Conservation (phyloP, 352 stramenopile genomes). For the Globisporangium camurandrum region DNA sequence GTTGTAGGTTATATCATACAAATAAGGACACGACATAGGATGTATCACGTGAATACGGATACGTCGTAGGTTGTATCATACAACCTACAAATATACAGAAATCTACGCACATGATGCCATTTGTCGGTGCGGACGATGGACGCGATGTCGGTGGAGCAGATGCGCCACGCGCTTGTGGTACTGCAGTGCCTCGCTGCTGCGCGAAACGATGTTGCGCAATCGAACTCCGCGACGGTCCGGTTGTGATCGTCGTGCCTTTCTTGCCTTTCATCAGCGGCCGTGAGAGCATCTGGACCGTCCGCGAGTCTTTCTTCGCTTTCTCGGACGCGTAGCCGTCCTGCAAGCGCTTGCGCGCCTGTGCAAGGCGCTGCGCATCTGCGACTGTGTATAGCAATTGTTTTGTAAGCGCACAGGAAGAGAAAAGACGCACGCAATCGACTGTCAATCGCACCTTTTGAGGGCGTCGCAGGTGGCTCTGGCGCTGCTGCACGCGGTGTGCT, state of each 20-base stretch:
- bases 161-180: slow-evolving; percentile 11
- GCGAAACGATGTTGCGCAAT: slow-evolving; percentile 29
- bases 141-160: background rate
- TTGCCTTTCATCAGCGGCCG: slow-evolving; percentile 43
- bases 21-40: too few species aligned
- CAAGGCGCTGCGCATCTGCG: slow-evolving; percentile 39
- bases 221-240: slow-evolving; percentile 44
- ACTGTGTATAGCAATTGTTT: slow-evolving; percentile 4
- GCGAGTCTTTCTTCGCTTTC: slow-evolving; percentile 57
- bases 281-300: slow-evolving; percentile 67
- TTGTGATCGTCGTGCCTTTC: slow-evolving; percentile 55
- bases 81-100: too few species aligned
- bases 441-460: slow-evolving; percentile 2
- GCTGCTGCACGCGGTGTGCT: background rate
- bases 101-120: slow-evolving; percentile 2
- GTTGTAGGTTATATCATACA: slow-evolving; percentile 4
- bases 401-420: background rate
- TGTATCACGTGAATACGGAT: background rate
- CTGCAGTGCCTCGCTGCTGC: slow-evolving; percentile 21
- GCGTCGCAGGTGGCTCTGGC: background rate
- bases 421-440: background rate
- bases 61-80: too few species aligned
- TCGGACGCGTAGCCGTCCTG: slow-evolving; percentile 70
- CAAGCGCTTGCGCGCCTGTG: slow-evolving; percentile 63
- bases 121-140: too few species aligned